Base-by-base conservation (phyloP, 805 yeast species). In the Candida arabinofermentans region DNA sequence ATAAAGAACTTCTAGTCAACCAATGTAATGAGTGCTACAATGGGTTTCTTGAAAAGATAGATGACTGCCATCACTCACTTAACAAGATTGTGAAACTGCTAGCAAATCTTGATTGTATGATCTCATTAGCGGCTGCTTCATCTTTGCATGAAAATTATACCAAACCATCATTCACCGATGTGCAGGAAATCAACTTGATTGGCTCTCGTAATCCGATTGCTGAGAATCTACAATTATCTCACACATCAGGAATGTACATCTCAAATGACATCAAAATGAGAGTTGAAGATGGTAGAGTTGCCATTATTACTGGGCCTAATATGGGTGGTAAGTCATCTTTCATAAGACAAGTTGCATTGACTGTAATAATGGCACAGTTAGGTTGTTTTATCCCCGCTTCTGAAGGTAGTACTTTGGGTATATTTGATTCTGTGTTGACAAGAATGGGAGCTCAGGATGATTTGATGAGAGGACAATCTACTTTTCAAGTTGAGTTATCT, bases 251-350 rank as follows among this genome's bases (percentile, higher is more conserved):
- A 2, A 49, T 52, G 23, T 85, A 79, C 55, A 86, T 89, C 10
- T 71, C 93, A 2, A 89, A 88, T 57, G 78, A 81, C 48, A 71
- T 82, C 5, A 41, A 57, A 6, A 74, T 89, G 66, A 51, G 67
- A 5, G 55, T 64, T 6, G 55, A 64, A n/a, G 58, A 66, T 3
- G 70, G 76, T 12, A 69, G 87, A 26, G 74, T 77, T 0, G 66
- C 81, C 41, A 70, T 89, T 13, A 75, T 89, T 18, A 86, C 95
- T 0, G 96, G 95, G 0, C 93, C 95, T 0, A 86, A 86, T 50
- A 84, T 86, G 89, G 95, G 95, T 8, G 95, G 95, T 4, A 86
- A 86, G 57, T 81, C 89, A 6, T 79, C 88, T 1, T 81, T 79
- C 53, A 86, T 84, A 13, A 72, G 86, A 39, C 88, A 84, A 47